Evolutionary conservation across 1,139 yeast species (phyloP), one percentile per base, ranked within the genome.

Genomic region (Yamadazyma blattariae): DNA sequence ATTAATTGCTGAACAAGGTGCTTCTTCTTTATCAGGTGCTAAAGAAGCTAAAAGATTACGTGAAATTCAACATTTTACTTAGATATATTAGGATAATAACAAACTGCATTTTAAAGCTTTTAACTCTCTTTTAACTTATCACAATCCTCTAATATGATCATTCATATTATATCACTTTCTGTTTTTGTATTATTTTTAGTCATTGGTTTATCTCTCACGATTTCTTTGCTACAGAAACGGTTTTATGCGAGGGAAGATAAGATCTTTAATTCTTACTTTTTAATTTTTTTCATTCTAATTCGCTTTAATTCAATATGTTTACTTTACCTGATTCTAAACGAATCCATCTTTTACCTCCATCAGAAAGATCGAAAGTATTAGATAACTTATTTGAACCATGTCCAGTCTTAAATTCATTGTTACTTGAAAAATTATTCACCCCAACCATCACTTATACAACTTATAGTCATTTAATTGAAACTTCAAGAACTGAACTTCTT

Each of bases 361-460:
- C 34, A 0, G 47, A 54, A 9, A 57, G 64, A 36, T 50, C 44
- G 1, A 64, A 61, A 26, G 65, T 71, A 0, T 55, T 83, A 27
- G 75, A 72, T 34, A 77, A 75, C 38, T 58, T 84, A 23, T 84
- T 84, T 50, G 94, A 84, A 52, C 85, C 82, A 8, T 82, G 90
- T 53, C 60, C 61, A 2, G 66, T 82, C 0, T 64, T 84, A 17
- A 67, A 74, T 2, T 39, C 47, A 8, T 56, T 74, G 40, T 53
- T 80, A 12, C 50, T 63, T 32, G 70, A 68, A 15, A 45, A 47
- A 36, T 59, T 66, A 33, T 64, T 51, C 36, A 33, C 35, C 5
- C n/a, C n/a, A 7, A 7, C 13, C 5, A 31, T 29, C 15, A 38
- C 8, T 10, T 55, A 49, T 47, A 13, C 41, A 4, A 46, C 62